Percentiles rank a stretch among this genome's conserved stretches.
phyloP scores from a whole-genome alignment of 371 early-diverging fungal species.

The Haplosporangium sp. region DNA sequence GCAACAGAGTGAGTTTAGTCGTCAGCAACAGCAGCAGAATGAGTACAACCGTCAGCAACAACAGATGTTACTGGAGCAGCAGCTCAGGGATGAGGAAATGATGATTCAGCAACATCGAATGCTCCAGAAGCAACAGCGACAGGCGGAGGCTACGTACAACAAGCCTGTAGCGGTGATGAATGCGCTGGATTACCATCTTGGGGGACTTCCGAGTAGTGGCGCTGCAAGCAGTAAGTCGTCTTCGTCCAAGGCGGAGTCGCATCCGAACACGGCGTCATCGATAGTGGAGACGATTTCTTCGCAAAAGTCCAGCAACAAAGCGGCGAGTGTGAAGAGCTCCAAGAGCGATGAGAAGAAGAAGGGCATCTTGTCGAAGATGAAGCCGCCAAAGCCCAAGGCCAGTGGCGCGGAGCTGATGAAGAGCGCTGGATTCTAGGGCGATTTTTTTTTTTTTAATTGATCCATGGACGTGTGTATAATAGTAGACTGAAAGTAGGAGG shows the following conservation, averaged over 20 bases:
- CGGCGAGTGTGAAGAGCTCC: slow-evolving; percentile 30
- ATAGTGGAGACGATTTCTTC: slow-evolving; percentile 20
- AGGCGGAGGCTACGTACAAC: neutral
- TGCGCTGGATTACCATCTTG: slow-evolving; percentile 18
- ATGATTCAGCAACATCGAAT: slow-evolving; percentile 26
- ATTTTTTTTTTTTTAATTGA: too few species aligned
- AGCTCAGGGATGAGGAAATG: slow-evolving; percentile 17
- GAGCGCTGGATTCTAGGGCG: slow-evolving; percentile 43
- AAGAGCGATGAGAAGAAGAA: slow-evolving; percentile 37
- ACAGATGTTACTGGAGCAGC: slow-evolving; percentile 20
- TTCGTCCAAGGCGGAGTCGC: slow-evolving; percentile 3
- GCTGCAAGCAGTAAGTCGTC: slow-evolving; percentile 2
- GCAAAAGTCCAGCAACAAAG: slow-evolving; percentile 25
- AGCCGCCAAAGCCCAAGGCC: slow-evolving; percentile 44
- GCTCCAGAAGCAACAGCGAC: slow-evolving; percentile 9
- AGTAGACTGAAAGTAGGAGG: neutral
- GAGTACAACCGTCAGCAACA: slow-evolving; percentile 6
- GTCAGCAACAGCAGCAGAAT: slow-evolving; percentile 13
- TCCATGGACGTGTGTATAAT: neutral
- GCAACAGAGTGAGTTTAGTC: slow-evolving; percentile 8
- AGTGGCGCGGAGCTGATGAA: slow-evolving; percentile 53
- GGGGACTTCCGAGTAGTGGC: neutral
- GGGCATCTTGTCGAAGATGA: slow-evolving; percentile 37
- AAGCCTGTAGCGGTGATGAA: slow-evolving; percentile 2
- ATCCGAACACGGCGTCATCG: neutral